Percentiles rank a stretch among this genome's conserved stretches.
phyloP scores from a whole-genome alignment of 2,329 filamentous ascomycete genomes.

The Akanthomyces muscarius region DNA sequence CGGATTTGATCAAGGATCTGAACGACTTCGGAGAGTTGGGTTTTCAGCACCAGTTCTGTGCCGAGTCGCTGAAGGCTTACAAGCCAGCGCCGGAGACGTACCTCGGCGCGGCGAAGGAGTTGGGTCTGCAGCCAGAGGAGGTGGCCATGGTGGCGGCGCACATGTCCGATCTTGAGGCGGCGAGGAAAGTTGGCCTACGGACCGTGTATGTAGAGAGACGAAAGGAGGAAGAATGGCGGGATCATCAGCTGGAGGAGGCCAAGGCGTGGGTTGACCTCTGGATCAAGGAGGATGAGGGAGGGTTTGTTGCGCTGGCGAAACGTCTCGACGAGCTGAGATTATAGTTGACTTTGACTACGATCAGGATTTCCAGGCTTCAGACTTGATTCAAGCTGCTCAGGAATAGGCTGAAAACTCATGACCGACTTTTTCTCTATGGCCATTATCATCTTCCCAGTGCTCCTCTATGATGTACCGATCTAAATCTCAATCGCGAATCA shows the following conservation, averaged over 20 bases:
- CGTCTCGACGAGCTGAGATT: constrained; percentile 24
- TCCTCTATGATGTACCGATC: too few species aligned
- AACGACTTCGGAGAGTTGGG: constrained; percentile 52
- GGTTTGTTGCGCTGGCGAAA: constrained; percentile 30
- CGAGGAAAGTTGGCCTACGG: constrained; percentile 58
- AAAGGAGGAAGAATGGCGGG: constrained; percentile 59
- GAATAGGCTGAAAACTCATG: too few species aligned
- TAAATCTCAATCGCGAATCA: too few species aligned
- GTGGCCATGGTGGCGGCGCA: constrained; percentile 78
- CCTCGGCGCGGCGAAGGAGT: constrained; percentile 57
- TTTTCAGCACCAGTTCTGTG: constrained; percentile 61
- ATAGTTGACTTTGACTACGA: not conserved
- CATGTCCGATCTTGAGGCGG: constrained; percentile 63
- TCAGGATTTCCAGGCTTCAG: too few species aligned
- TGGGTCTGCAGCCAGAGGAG: constrained; percentile 55
- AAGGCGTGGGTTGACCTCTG: constrained; percentile 42
- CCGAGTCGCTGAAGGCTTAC: constrained; percentile 69
- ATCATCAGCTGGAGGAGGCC: constrained; percentile 48
- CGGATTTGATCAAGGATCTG: constrained; percentile 62
- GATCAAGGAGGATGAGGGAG: constrained; percentile 31
- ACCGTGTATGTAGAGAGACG: constrained; percentile 71
- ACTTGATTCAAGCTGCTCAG: too few species aligned
- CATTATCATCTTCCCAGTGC: too few species aligned
- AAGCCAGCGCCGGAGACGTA: constrained; percentile 70
- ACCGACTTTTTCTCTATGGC: too few species aligned